These are phyloP conservation scores for Ophiostoma pallidulum DNA, from an alignment of 2,329 filamentous ascomycete genomes.

Conservation along the genomic window DNA sequence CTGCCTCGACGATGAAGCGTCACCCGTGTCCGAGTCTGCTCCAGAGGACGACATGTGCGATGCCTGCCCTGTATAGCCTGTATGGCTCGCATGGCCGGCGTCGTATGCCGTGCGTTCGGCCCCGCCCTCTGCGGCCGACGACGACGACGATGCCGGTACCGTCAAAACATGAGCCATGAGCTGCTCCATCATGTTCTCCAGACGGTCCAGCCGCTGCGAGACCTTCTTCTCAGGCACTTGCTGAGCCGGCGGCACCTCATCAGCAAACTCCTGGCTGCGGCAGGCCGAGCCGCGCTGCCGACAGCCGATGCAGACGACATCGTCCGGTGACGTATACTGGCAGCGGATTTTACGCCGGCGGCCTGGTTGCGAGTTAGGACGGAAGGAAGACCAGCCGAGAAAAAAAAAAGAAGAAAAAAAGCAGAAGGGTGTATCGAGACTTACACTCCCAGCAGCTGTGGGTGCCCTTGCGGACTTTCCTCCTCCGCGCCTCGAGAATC, in stretches of 20 bases:
- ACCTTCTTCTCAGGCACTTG: conserved; percentile 29
- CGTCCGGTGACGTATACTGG: conserved; percentile 30
- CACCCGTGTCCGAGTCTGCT: no score
- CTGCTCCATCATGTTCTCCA: conserved; percentile 38
- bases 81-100: not conserved
- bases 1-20: no score
- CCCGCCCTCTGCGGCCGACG: conserved; percentile 13
- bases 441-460: conserved; percentile 47
- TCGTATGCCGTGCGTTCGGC: no score
- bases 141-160: conserved; percentile 18
- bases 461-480: conserved; percentile 43
- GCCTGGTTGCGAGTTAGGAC: conserved; percentile 19
- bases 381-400: conserved; percentile 3
- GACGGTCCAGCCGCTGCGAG: conserved; percentile 33
- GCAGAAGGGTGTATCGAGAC: no score
- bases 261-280: conserved; percentile 36
- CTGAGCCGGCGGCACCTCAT: conserved; percentile 23
- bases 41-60: not conserved
- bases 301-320: conserved; percentile 35
- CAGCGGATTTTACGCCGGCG: conserved; percentile 40
- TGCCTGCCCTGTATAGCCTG: not conserved
- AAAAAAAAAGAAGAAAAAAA: no score
- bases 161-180: conserved; percentile 31
- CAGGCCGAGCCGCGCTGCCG: conserved; percentile 31
- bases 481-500: conserved; percentile 26